Conservation (phyloP, 805 yeast genomes). For the Starmerella vaccinii region DNA sequence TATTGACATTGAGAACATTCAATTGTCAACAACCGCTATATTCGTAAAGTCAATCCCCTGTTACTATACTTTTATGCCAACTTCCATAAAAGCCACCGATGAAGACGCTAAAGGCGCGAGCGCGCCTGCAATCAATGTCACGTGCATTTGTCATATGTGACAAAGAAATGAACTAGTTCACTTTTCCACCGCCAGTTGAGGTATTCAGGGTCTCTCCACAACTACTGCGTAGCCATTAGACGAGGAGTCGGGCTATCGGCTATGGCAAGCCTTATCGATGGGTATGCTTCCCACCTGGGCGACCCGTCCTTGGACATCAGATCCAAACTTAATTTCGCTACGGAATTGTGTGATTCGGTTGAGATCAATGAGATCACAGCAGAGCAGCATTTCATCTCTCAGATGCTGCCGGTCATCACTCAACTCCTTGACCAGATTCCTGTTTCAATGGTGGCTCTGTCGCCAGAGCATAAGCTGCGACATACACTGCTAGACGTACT, state of each 20-base stretch:
- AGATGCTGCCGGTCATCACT: constrained; percentile 60
- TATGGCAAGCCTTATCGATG: constrained; percentile 23
- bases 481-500: constrained; percentile 66
- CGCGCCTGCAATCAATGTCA: background rate
- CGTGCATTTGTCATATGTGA: constrained; percentile 12
- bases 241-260: background rate
- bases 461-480: constrained; percentile 45
- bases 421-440: constrained; percentile 57
- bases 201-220: background rate
- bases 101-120: too few relatives aligned
- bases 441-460: constrained; percentile 17
- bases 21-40: too few relatives aligned
- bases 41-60: too few relatives aligned
- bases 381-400: constrained; percentile 64
- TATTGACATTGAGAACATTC: too few relatives aligned
- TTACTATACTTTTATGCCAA: too few relatives aligned
- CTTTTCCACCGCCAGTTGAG: background rate
- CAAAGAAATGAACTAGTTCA: background rate
- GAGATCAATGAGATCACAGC: constrained; percentile 73
- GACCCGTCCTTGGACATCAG: constrained; percentile 39
- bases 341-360: constrained; percentile 76
- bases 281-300: constrained; percentile 23
- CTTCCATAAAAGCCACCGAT: too few relatives aligned
- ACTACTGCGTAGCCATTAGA: background rate
- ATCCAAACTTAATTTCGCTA: constrained; percentile 55